Conservation (phyloP, 371 early-diverging fungal genomes). For the Syncephalastrum sp. region DNA sequence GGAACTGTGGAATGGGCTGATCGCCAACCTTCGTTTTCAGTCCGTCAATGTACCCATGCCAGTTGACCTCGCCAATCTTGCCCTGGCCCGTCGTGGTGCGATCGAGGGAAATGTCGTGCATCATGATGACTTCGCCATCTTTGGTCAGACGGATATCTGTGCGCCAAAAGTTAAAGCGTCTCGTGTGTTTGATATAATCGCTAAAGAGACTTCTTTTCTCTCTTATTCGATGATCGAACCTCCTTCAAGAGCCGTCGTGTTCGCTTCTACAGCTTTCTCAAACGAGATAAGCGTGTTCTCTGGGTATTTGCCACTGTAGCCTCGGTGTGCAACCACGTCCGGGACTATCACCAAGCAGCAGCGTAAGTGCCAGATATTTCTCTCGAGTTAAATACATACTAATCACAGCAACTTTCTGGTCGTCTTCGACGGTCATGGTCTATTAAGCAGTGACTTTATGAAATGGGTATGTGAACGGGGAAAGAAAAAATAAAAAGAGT, state of each 20-base stretch:
- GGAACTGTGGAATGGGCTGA: conserved; percentile 52
- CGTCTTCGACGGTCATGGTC: too few relatives aligned
- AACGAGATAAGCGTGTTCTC: conserved; percentile 65
- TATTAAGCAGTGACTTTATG: too few relatives aligned
- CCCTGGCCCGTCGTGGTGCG: conserved; percentile 63
- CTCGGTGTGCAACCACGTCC: conserved; percentile 52
- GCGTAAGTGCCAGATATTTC: too few relatives aligned
- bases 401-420: too few relatives aligned
- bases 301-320: conserved; percentile 58
- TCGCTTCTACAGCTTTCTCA: conserved; percentile 54
- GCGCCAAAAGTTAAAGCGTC: background rate
- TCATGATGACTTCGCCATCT: conserved; percentile 63
- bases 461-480: too few relatives aligned
- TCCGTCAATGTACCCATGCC: conserved; percentile 60
- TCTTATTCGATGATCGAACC: conserved; percentile 27
- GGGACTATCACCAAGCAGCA: conserved; percentile 12
- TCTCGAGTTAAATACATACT: too few relatives aligned
- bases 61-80: conserved; percentile 42
- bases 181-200: conserved; percentile 1
- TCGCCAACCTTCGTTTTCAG: conserved; percentile 46
- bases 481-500: too few relatives aligned
- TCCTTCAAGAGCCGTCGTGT: conserved; percentile 62
- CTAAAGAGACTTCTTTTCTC: conserved; percentile 7
- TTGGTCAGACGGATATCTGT: conserved; percentile 60
- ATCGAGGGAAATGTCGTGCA: conserved; percentile 62